Base-by-base conservation (phyloP, 75 land plant species). In the Selaginella tamariscina region DNA sequence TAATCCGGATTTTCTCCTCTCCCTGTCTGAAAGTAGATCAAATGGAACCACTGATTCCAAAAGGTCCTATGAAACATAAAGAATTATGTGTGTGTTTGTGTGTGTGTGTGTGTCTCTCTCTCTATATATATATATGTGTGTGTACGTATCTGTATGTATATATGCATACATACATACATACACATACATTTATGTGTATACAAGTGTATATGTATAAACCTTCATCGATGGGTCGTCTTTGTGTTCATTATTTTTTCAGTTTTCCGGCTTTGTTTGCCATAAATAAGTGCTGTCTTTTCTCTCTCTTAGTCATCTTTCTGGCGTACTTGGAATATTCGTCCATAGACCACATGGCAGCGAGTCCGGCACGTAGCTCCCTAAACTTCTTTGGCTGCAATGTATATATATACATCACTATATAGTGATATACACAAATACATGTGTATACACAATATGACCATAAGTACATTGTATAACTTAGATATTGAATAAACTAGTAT, bases 41-140 rank as follows among this genome's bases (percentile, higher is more conserved):
- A 93, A 93, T 49, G 98, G 98, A 9, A 86, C 30, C 8, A 93
- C 98, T 68, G 95, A 87, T 73, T 89, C 76, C 70, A 93, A 56
- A 65, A 93, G 88, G 63, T 86, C 98, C 98, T 93, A 88, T 72
- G 27, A 32, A n/a, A 32, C 20, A 18, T 1, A 67, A 29, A 39
- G 49, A 15, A 39, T 15, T 15, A 39, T 39, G 15, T 5, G 49
- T 39, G 11, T 39, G 15, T 5, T n/a, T n/a, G n/a, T n/a, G n/a
- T n/a, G n/a, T n/a, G n/a, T n/a, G n/a, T n/a, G n/a, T n/a, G n/a
- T n/a, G n/a, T n/a, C n/a, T n/a, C n/a, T n/a, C n/a, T n/a, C n/a
- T n/a, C n/a, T n/a, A n/a, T n/a, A n/a, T n/a, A n/a, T n/a, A n/a
- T n/a, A n/a, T n/a, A n/a, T n/a, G n/a, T n/a, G n/a, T n/a, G n/a